Base-by-base conservation (phyloP, 73 alveolate species). In the Paraurostyla sp. region DNA sequence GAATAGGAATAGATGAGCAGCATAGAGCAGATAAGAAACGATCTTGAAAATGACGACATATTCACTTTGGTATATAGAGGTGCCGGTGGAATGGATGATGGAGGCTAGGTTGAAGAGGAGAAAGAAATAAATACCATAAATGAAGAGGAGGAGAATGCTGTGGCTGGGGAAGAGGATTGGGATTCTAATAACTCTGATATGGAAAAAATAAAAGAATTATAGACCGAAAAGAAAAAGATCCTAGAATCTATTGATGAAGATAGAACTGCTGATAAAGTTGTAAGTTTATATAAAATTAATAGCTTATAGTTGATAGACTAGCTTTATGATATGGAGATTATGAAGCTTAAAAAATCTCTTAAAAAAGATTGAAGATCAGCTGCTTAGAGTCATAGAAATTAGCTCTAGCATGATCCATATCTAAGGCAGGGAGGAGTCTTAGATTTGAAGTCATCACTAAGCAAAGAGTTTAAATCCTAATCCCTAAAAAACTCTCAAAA, bases 41-140 rank as follows among this genome's bases (percentile, higher is more conserved):
- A 69, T 43, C 33, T 69, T 25, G 84, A 69, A 29, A 69, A 69
- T 63, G 84, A 69, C 38, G 84, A 69, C 23, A 69, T 69, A 38
- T 69, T 69, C 41, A 41, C 35, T 35, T 4, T 69, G 33, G 63
- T 18, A 13, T 69, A 69, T 33, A 60, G 50, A 60, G 78, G 78
- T 30, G 78, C 35, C 50, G 22, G 22, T 30, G 78, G 32, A 3
- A 30, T 2, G 7, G 78, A 60, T 9, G 4, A 60, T 60, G 25
- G 32, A 11, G 22, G 51, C 22, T 60, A 60, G 32, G 50, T 7
- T 29, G 78, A 60, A 2, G 78, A 60, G 50, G 52, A 60, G 9
- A 33, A 60, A 60, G 6, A 30, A 7, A 29, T 29, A 13, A 6
- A 60, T 16, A 9, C 20, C 4, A 60, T 60, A 18, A 30, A 27